Evolutionary conservation across 371 early-diverging fungal species (phyloP).

Genomic region (Syncephalastrum monosporum): DNA sequence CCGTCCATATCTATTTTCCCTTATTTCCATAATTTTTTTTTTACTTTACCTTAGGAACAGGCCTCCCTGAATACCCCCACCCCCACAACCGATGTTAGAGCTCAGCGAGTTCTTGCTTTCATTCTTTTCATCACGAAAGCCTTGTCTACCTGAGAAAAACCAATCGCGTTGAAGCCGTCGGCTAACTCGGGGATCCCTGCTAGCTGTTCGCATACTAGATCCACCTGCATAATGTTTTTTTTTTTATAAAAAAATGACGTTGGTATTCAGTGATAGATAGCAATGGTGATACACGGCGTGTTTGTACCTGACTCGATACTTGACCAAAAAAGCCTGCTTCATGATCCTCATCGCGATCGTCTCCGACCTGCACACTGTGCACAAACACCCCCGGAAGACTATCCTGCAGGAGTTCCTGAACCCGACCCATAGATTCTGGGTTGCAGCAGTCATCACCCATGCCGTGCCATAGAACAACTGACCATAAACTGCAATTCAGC

Average conservation of each 20-base stretch:
- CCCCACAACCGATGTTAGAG: too few species aligned
- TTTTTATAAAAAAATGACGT: not conserved
- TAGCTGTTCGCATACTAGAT: slow-evolving; percentile 62
- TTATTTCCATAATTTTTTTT: not conserved
- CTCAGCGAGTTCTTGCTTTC: too few species aligned
- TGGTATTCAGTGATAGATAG: not conserved
- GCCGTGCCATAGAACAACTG: slow-evolving; percentile 83
- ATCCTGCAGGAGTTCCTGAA: slow-evolving; percentile 50
- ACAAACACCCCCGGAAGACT: slow-evolving; percentile 70
- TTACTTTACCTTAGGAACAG: slow-evolving; percentile 54
- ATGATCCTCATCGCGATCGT: slow-evolving; percentile 62
- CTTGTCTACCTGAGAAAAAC: slow-evolving; percentile 83
- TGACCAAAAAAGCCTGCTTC: slow-evolving; percentile 84
- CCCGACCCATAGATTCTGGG: slow-evolving; percentile 64
- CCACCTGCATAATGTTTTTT: slow-evolving; percentile 33
- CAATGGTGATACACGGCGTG: too few species aligned
- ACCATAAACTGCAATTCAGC: too few species aligned
- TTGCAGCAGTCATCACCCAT: slow-evolving; percentile 91
- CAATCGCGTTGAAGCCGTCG: slow-evolving; percentile 85
- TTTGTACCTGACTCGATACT: slow-evolving; percentile 64
- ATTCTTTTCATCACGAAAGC: slow-evolving; percentile 4
- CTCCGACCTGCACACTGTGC: slow-evolving; percentile 74
- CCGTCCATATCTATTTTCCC: slow-evolving; percentile 2
- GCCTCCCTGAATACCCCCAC: slow-evolving; percentile 39
- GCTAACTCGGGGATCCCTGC: slow-evolving; percentile 52